Evolutionary conservation across 2,329 filamentous ascomycete genomes (phyloP).

Genomic region (Epichloe sp.): DNA sequence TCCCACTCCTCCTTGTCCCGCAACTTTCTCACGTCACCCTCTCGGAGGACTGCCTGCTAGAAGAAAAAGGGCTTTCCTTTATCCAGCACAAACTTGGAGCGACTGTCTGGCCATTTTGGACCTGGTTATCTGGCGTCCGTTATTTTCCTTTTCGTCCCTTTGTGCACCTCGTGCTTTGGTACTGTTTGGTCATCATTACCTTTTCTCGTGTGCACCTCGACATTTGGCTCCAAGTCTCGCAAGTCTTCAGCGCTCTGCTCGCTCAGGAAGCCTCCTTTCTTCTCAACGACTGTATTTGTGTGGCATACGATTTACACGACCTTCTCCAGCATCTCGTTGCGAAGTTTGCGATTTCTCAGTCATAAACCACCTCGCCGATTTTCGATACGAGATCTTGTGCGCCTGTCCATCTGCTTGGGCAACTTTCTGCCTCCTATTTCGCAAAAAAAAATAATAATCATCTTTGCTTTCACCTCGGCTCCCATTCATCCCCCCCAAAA

Average conservation of each 20-base stretch:
- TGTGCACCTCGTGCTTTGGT: constrained; percentile 2
- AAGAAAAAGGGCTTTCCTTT: constrained; percentile 5
- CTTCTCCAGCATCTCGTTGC: background rate
- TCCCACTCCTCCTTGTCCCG: constrained; percentile 4
- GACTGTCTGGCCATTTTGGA: constrained; percentile 4
- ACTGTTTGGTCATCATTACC: constrained; percentile 1
- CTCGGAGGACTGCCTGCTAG: constrained; percentile 1
- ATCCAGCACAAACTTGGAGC: constrained; percentile 5
- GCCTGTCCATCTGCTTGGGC: background rate
- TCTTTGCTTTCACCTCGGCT: constrained; percentile 1
- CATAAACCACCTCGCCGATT: background rate
- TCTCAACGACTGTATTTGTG: background rate
- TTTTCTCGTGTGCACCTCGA: background rate
- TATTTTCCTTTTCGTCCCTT: constrained; percentile 4
- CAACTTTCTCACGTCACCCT: constrained; percentile 7
- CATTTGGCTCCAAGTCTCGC: constrained; percentile 4
- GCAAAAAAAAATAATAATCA: background rate
- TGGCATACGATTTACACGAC: background rate
- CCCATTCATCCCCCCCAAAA: background rate
- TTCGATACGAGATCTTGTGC: background rate
- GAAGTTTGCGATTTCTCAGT: background rate
- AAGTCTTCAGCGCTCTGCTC: background rate
- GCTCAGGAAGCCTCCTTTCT: background rate
- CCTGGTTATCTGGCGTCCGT: constrained; percentile 3
- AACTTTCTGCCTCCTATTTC: background rate